phyloP scores from a whole-genome alignment of 257 asterid genomes.

The Knoxia roxburghii region DNA sequence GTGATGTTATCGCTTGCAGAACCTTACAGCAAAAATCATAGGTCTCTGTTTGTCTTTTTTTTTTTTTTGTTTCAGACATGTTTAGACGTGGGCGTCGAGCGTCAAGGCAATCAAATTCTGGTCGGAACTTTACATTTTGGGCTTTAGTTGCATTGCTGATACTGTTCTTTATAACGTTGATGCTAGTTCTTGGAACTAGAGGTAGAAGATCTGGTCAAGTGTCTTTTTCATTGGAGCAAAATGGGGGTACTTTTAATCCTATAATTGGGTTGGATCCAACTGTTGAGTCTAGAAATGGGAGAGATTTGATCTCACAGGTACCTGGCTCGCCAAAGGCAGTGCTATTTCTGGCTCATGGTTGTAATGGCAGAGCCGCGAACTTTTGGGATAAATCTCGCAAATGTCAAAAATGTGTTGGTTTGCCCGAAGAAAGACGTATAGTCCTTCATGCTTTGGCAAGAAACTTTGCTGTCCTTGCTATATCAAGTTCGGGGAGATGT shows the following conservation, averaged over 20 bases:
- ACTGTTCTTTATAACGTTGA: conserved; percentile 32
- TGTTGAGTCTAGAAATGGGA: conserved; percentile 52
- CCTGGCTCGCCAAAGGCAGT: conserved; percentile 77
- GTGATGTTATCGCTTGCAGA: background rate
- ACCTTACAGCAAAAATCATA: background rate
- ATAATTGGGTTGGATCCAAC: conserved; percentile 50
- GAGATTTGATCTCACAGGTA: conserved; percentile 77
- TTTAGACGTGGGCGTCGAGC: conserved; percentile 43
- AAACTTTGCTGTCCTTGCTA: conserved; percentile 69
- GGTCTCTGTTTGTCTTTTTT: background rate
- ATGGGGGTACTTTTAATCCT: conserved; percentile 52
- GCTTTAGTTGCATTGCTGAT: conserved; percentile 35
- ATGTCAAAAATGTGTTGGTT: conserved; percentile 76
- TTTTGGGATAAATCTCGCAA: conserved; percentile 83
- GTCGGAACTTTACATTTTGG: conserved; percentile 28
- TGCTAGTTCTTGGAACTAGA: conserved; percentile 36
- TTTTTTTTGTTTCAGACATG: conserved; percentile 37
- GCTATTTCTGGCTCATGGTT: conserved; percentile 89
- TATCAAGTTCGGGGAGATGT: conserved; percentile 72
- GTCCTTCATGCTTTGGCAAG: conserved; percentile 74
- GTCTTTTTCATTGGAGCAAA: conserved; percentile 28
- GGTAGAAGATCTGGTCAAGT: conserved; percentile 28
- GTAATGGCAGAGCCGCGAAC: conserved; percentile 75
- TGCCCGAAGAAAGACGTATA: conserved; percentile 89
- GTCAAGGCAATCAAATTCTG: conserved; percentile 38